phyloP scores from a whole-genome alignment of 148 eudicot genomes.

The Rheum nobile region DNA sequence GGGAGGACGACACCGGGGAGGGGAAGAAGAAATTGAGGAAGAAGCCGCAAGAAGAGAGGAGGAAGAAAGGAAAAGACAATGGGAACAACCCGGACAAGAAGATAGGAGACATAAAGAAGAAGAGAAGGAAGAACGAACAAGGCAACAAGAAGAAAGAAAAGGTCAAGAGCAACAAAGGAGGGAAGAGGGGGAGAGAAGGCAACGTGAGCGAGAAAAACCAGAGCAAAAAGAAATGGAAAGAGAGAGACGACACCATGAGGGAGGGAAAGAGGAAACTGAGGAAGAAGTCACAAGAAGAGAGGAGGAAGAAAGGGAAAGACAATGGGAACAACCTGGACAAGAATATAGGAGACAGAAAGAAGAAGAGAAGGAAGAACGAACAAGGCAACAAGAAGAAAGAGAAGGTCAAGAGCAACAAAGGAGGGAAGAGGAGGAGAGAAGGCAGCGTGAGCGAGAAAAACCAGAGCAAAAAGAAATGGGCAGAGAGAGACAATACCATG shows the following conservation, averaged over 20 bases:
- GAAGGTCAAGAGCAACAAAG: background rate
- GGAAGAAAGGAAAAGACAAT: too few species aligned
- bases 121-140: background rate
- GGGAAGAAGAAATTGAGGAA: too few species aligned
- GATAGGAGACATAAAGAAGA: too few species aligned
- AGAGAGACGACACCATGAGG: constrained; percentile 4
- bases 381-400: background rate
- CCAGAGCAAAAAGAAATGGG: background rate
- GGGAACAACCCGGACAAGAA: too few species aligned
- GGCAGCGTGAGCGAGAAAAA: constrained; percentile 5
- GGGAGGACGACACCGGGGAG: too few species aligned
- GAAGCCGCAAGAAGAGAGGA: too few species aligned
- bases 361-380: background rate
- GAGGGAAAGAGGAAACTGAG: constrained; percentile 4
- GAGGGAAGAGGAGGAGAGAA: constrained; percentile 2
- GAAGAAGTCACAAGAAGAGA: background rate
- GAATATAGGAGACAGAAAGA: too few species aligned
- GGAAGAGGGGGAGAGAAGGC: too few species aligned
- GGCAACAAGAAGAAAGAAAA: background rate
- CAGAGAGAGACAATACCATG: background rate
- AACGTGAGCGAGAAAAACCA: background rate
- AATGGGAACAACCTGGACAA: background rate
- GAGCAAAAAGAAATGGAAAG: constrained; percentile 4
- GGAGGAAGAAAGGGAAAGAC: background rate
- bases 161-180: constrained; percentile 3